These are phyloP conservation scores for Ustilago lituana DNA, from an alignment of 1,284 basidiomycete genomes.

Conservation along the genomic window DNA sequence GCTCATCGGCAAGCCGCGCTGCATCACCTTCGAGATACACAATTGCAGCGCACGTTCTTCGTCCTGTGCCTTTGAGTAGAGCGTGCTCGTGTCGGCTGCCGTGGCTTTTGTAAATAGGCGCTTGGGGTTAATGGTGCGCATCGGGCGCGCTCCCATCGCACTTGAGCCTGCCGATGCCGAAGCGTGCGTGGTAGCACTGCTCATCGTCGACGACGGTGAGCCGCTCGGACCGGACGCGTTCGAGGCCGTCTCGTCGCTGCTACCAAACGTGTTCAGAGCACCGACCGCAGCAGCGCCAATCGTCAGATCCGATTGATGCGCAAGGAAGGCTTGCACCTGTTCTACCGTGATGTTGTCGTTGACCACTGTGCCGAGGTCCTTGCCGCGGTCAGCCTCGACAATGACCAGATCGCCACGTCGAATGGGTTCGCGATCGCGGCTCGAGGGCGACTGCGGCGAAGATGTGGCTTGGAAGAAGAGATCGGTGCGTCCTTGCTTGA, in stretches of 20 bases:
- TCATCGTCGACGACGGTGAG: slow-evolving; percentile 23
- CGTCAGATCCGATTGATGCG: slow-evolving; percentile 56
- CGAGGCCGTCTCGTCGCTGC: slow-evolving; percentile 21
- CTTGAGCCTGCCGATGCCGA: neutral
- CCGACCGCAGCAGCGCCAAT: slow-evolving; percentile 25
- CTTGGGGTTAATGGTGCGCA: slow-evolving; percentile 76
- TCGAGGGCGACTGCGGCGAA: slow-evolving; percentile 25
- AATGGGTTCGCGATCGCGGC: slow-evolving; percentile 67
- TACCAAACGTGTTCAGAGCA: slow-evolving; percentile 5
- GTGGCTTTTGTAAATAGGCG: slow-evolving; percentile 94
- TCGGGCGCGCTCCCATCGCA: slow-evolving; percentile 26
- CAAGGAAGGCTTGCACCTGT: slow-evolving; percentile 76
- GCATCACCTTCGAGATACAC: slow-evolving; percentile 83
- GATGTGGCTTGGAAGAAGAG: slow-evolving; percentile 77
- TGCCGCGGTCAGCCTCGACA: slow-evolving; percentile 94
- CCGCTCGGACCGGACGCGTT: slow-evolving; percentile 20
- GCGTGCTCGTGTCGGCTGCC: slow-evolving; percentile 74
- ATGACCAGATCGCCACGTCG: slow-evolving; percentile 89
- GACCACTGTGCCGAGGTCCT: slow-evolving; percentile 84
- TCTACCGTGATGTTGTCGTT: slow-evolving; percentile 73
- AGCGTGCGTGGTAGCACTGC: slow-evolving; percentile 1
- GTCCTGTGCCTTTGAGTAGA: slow-evolving; percentile 74
- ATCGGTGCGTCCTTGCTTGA: slow-evolving; percentile 95
- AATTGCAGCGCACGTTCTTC: slow-evolving; percentile 90
- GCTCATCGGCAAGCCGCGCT: slow-evolving; percentile 87